phyloP scores from a whole-genome alignment of 1,284 basidiomycete genomes.

The Taiwanofungus camphoratus region DNA sequence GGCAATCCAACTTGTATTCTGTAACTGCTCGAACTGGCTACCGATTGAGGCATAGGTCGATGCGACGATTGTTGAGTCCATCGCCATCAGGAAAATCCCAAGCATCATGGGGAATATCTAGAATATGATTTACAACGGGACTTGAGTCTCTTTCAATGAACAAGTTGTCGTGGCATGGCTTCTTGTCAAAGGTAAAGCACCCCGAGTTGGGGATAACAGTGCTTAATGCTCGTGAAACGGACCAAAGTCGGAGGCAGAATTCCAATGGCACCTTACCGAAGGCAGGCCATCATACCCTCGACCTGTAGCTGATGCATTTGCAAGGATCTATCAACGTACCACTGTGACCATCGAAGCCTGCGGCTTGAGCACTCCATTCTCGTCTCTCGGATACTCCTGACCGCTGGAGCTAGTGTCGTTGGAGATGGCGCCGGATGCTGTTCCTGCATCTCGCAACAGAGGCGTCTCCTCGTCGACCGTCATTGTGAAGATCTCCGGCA shows the following conservation, averaged over 20 bases:
- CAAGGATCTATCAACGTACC: slow-evolving; percentile 14
- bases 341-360: slow-evolving; percentile 14
- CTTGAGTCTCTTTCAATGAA: too few relatives aligned
- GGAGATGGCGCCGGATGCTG: too few relatives aligned
- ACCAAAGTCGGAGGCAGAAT: too few relatives aligned
- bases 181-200: too few relatives aligned
- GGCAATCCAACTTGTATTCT: slow-evolving; percentile 62
- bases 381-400: too few relatives aligned
- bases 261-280: too few relatives aligned
- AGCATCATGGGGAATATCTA: slow-evolving; percentile 52
- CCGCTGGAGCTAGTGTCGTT: too few relatives aligned
- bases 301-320: not conserved
- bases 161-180: too few relatives aligned
- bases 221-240: too few relatives aligned
- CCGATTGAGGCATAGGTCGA: slow-evolving; percentile 58
- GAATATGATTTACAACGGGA: not conserved
- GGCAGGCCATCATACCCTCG: too few relatives aligned
- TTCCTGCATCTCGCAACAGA: not conserved
- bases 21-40: slow-evolving; percentile 54
- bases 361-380: slow-evolving; percentile 10
- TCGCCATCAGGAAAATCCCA: slow-evolving; percentile 51
- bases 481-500: not conserved
- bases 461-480: slow-evolving; percentile 10
- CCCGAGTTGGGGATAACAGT: too few relatives aligned
- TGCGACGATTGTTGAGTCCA: slow-evolving; percentile 56